phyloP scores from a whole-genome alignment of 1,284 basidiomycete species.

The Ceratobasidium sp. region DNA sequence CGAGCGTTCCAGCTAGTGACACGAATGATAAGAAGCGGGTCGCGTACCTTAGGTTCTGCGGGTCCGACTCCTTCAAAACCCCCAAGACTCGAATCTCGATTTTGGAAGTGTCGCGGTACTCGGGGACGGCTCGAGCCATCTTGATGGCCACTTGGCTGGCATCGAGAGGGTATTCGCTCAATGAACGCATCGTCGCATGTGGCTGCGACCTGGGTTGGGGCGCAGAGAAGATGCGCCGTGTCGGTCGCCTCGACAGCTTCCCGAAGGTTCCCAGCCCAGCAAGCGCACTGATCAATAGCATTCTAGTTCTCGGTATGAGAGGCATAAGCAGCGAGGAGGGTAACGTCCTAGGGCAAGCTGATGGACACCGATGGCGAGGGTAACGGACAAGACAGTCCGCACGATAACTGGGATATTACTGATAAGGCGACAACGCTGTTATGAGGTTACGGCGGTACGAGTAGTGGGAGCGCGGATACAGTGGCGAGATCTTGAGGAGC shows the following conservation, averaged over 20 bases:
- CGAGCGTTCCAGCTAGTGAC: conserved; percentile 48
- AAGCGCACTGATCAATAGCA: conserved; percentile 91
- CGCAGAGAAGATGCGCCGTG: conserved; percentile 65
- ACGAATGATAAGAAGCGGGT: conserved; percentile 44
- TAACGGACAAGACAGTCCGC: too few relatives aligned
- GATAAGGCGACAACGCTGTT: too few relatives aligned
- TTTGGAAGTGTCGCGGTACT: conserved; percentile 98
- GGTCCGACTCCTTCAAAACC: conserved; percentile 91
- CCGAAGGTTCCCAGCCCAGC: conserved; percentile 99
- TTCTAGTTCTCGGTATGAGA: too few relatives aligned
- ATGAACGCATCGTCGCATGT: conserved; percentile 31
- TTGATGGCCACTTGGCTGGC: conserved; percentile 91
- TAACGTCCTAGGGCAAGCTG: too few relatives aligned
- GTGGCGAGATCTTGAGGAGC: too few relatives aligned
- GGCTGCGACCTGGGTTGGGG: conserved; percentile 46
- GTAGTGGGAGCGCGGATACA: too few relatives aligned
- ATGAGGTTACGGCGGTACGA: too few relatives aligned
- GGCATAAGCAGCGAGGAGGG: too few relatives aligned
- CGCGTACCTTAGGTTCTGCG: conserved; percentile 87
- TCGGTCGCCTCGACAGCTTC: conserved; percentile 97
- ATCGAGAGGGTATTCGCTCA: conserved; percentile 39
- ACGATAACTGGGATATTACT: too few relatives aligned
- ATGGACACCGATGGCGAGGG: too few relatives aligned
- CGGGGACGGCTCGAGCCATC: conserved; percentile 96
- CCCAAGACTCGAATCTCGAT: conserved; percentile 97